Percentiles rank a stretch among this genome's conserved stretches.
Conservation (phyloP, 1,284 basidiomycete species). For the Melanopsichium pennsylvanicum region DNA sequence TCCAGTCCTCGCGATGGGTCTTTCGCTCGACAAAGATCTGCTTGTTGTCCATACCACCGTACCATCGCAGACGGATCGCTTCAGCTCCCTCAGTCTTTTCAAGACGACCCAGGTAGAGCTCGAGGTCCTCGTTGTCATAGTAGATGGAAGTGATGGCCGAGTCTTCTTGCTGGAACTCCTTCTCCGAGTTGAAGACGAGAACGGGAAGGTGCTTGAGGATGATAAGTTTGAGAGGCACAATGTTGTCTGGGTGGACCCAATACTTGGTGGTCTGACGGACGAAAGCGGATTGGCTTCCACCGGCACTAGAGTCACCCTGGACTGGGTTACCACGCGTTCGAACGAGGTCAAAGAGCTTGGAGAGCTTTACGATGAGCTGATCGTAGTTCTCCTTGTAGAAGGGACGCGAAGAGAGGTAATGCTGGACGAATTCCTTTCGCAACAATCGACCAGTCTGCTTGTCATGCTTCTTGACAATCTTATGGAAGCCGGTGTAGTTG, state of each 20-base stretch:
- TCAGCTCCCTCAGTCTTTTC: conserved; percentile 99
- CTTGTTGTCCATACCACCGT: conserved; percentile 81
- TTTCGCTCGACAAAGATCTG: conserved; percentile 97
- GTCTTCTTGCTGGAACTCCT: conserved; percentile 89
- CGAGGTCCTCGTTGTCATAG: conserved; percentile 93
- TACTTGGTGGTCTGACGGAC: conserved; percentile 98
- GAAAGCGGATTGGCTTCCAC: conserved; percentile 94
- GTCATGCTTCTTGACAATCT: conserved; percentile 96
- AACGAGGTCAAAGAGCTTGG: conserved; percentile 92
- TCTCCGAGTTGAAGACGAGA: conserved; percentile 91
- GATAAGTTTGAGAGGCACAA: conserved; percentile 93
- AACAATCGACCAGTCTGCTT: conserved; percentile 73
- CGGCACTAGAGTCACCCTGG: conserved; percentile 89
- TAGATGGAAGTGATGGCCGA: conserved; percentile 85
- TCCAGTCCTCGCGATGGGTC: conserved; percentile 99
- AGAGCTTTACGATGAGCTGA: conserved; percentile 93
- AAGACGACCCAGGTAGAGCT: conserved; percentile 94
- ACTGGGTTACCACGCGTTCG: conserved; percentile 93
- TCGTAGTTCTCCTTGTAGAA: conserved; percentile 85
- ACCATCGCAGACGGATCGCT: conserved; percentile 95
- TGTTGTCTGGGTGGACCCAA: conserved; percentile 82
- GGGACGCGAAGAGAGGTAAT: conserved; percentile 91
- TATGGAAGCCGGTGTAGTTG: conserved; percentile 94
- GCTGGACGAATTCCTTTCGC: conserved; percentile 76
- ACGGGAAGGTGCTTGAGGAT: conserved; percentile 81